Percentiles rank a stretch among this genome's conserved stretches.
These are phyloP conservation scores for Arthrobotrys sinensis DNA, from an alignment of 2,329 filamentous ascomycete genomes.

Conservation along the genomic window DNA sequence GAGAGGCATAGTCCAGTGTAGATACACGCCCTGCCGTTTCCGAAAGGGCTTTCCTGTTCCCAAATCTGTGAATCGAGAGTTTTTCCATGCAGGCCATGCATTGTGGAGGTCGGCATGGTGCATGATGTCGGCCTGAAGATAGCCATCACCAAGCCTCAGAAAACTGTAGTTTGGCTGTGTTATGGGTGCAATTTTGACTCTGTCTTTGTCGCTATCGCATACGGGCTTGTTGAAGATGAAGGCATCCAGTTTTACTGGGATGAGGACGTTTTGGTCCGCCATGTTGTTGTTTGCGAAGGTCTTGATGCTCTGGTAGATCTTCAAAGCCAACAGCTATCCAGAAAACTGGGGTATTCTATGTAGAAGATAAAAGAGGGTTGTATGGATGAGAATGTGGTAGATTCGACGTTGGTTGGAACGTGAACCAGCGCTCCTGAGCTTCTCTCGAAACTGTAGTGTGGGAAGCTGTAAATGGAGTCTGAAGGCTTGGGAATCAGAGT, in stretches of 20 bases:
- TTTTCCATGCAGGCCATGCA: conserved; percentile 65
- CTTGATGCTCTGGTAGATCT: conserved; percentile 1
- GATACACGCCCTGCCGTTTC: conserved; percentile 68
- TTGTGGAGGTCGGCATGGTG: conserved; percentile 67
- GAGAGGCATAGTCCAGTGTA: conserved; percentile 69
- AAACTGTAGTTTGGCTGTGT: conserved; percentile 70
- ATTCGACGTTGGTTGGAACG: background rate
- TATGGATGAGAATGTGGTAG: too few species aligned
- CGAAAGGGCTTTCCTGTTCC: conserved; percentile 61
- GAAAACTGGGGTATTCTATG: conserved; percentile 9
- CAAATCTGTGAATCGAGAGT: conserved; percentile 67
- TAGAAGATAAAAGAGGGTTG: conserved; percentile 10
- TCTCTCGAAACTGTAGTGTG: conserved; percentile 7
- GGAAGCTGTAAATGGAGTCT: too few species aligned
- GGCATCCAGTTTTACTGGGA: conserved; percentile 62
- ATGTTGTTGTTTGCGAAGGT: conserved; percentile 19
- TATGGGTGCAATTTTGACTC: conserved; percentile 67
- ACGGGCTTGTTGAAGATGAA: conserved; percentile 65
- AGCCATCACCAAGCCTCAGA: conserved; percentile 66
- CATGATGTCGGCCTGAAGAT: conserved; percentile 68
- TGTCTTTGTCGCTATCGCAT: conserved; percentile 62
- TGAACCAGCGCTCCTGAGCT: conserved; percentile 1
- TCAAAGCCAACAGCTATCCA: conserved; percentile 4
- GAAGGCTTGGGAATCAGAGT: background rate
- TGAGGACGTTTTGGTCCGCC: conserved; percentile 8